phyloP scores from a whole-genome alignment of 23 red algal species.

The Gracilaria domingensis region DNA sequence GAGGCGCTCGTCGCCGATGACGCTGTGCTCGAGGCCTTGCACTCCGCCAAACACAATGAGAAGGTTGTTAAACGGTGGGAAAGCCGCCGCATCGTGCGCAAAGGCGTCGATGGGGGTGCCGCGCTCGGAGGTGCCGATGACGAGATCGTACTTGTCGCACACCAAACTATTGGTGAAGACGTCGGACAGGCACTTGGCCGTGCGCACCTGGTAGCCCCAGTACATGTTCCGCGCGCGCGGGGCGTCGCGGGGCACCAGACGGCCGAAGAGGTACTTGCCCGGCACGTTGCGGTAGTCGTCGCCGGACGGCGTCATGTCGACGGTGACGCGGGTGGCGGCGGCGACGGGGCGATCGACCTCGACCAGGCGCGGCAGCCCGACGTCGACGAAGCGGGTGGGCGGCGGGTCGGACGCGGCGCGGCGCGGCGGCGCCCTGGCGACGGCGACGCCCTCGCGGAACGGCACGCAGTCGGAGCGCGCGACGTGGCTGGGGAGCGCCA shows the following conservation, averaged over 20 bases:
- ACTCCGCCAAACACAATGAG: conserved; percentile 96
- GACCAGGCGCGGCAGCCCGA: conserved; percentile 66
- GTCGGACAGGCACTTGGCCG: conserved; percentile 64
- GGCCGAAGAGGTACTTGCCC: conserved; percentile 66
- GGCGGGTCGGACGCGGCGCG: not conserved
- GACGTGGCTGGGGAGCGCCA: conserved; percentile 95
- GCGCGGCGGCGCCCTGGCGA: not conserved
- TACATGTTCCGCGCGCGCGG: conserved; percentile 65
- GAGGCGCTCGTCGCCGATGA: conserved; percentile 60
- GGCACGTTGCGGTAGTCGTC: conserved; percentile 27
- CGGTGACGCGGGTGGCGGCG: conserved; percentile 70
- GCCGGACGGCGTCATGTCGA: conserved; percentile 72
- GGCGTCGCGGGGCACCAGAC: conserved; percentile 9
- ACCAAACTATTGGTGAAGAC: conserved; percentile 68
- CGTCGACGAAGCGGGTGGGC: conserved; percentile 68
- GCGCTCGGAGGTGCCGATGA: conserved; percentile 90
- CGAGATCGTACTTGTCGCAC: conserved; percentile 76
- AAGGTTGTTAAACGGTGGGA: conserved; percentile 69
- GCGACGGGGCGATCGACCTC: conserved; percentile 51
- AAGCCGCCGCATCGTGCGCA: conserved; percentile 11
- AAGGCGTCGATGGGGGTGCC: conserved; percentile 56
- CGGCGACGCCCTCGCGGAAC: conserved; percentile 90
- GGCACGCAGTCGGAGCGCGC: conserved; percentile 60
- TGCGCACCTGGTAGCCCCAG: conserved; percentile 92
- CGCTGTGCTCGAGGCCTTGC: conserved; percentile 79